Percentiles rank a stretch among this genome's conserved stretches.
Evolutionary conservation across 768 basidiomycete genomes (phyloP).

Genomic region (Bullera alba): DNA sequence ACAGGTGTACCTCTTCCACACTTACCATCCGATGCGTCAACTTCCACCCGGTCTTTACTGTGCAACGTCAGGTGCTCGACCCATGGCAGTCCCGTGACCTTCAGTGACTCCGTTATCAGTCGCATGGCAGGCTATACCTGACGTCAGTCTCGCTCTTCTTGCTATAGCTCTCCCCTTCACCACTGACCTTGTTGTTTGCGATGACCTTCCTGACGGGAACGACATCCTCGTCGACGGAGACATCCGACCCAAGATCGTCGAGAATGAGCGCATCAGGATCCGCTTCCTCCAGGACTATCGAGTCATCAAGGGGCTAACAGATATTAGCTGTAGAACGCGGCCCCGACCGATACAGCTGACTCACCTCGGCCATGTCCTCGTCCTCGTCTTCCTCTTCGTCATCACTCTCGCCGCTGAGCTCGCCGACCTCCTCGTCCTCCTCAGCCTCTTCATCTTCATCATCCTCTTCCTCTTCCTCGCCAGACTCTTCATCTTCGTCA

Average conservation of each 20-base stretch:
- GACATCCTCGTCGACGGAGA: slow-evolving; percentile 65
- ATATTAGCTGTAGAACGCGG: too few relatives aligned
- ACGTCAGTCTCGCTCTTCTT: not conserved
- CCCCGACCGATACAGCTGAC: not conserved
- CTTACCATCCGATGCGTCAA: slow-evolving; percentile 37
- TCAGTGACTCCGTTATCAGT: slow-evolving; percentile 30
- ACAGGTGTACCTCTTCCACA: not conserved
- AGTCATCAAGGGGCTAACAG: slow-evolving; percentile 4
- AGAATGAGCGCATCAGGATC: slow-evolving; percentile 49
- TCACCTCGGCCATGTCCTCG: slow-evolving; percentile 15
- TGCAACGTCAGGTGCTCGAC: slow-evolving; percentile 36
- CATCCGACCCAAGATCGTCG: slow-evolving; percentile 57
- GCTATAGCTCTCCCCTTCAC: too few relatives aligned
- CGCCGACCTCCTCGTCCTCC: slow-evolving; percentile 20
- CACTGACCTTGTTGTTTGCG: slow-evolving; percentile 71
- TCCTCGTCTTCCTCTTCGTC: slow-evolving; percentile 37
- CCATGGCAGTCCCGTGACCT: slow-evolving; percentile 34
- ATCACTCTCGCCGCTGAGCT: slow-evolving; percentile 24
- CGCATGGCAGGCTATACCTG: slow-evolving; percentile 33
- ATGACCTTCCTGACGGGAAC: slow-evolving; percentile 76
- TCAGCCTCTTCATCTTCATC: slow-evolving; percentile 39
- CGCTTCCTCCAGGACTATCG: slow-evolving; percentile 41
- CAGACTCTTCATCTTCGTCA: slow-evolving; percentile 40
- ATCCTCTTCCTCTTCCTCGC: slow-evolving; percentile 37
- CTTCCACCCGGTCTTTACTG: slow-evolving; percentile 28